These are phyloP conservation scores for Coniophora puteana DNA, from an alignment of 1,284 basidiomycete species.

Conservation along the genomic window DNA sequence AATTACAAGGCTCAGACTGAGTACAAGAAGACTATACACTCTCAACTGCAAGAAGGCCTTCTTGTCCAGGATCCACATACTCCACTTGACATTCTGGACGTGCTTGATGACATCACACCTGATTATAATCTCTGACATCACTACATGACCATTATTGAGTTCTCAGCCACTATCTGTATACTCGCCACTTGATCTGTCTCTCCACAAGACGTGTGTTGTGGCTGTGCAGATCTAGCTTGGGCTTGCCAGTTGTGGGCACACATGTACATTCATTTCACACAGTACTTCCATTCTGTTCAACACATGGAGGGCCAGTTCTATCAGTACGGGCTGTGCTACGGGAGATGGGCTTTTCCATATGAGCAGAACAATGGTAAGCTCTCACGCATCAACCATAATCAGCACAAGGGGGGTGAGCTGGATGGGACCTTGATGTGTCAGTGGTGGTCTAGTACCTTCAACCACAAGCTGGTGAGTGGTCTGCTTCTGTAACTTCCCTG, in stretches of 20 bases:
- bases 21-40: neutral
- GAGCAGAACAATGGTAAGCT: slow-evolving; percentile 34
- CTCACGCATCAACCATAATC: slow-evolving; percentile 30
- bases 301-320: slow-evolving; percentile 12
- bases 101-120: neutral
- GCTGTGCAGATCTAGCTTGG: too few species aligned
- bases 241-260: neutral
- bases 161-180: neutral
- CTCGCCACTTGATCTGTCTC: neutral
- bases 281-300: neutral
- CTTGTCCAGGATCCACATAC: neutral
- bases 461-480: slow-evolving; percentile 23
- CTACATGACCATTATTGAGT: neutral
- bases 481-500: neutral
- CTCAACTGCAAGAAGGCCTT: neutral
- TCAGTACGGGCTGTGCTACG: slow-evolving; percentile 31
- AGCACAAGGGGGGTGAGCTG: slow-evolving; percentile 27
- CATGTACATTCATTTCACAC: neutral
- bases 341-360: slow-evolving; percentile 34
- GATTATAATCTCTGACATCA: neutral
- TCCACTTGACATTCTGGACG: neutral
- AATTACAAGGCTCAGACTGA: neutral
- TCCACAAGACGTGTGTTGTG: neutral
- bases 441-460: slow-evolving; percentile 22
- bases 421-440: slow-evolving; percentile 27